Conservation (phyloP, 73 alveolate species). For the Stentor coeruleus region DNA sequence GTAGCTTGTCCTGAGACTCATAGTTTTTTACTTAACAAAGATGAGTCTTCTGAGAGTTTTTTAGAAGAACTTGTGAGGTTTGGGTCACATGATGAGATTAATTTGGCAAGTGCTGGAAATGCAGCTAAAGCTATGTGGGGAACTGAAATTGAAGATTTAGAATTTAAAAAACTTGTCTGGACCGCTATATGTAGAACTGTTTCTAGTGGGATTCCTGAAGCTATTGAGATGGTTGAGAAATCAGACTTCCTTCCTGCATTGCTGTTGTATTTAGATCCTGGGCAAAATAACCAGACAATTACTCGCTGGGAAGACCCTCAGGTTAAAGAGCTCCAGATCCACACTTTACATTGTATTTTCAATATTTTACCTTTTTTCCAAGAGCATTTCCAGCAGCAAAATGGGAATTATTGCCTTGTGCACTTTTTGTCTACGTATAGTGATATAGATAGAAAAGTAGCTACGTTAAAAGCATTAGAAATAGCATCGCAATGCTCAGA, state of each 20-base stretch:
- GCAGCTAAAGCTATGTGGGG: constrained; percentile 78
- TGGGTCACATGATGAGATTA: constrained; percentile 92
- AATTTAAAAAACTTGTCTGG: constrained; percentile 90
- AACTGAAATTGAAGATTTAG: constrained; percentile 94
- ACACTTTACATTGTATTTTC: constrained; percentile 55
- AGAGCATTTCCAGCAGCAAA: constrained; percentile 72
- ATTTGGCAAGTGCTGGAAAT: constrained; percentile 57
- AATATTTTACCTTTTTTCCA: constrained; percentile 69
- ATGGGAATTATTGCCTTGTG: constrained; percentile 73
- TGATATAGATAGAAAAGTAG: constrained; percentile 77
- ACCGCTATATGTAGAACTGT: constrained; percentile 70
- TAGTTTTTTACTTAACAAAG: constrained; percentile 78
- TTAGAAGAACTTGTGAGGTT: constrained; percentile 78
- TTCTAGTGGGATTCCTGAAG: constrained; percentile 34
- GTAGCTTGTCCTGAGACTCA: constrained; percentile 83
- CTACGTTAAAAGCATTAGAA: constrained; percentile 69
- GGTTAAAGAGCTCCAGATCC: constrained; percentile 85
- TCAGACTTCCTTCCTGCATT: constrained; percentile 77
- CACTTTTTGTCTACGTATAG: constrained; percentile 65
- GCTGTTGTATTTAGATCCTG: constrained; percentile 89
- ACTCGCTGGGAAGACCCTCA: constrained; percentile 94
- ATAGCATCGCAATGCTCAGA: constrained; percentile 59
- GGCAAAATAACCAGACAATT: constrained; percentile 64
- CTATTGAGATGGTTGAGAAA: constrained; percentile 45
- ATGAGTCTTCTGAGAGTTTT: constrained; percentile 60